phyloP scores from a whole-genome alignment of 2,329 filamentous ascomycete species.

The Diaporthe sp. region DNA sequence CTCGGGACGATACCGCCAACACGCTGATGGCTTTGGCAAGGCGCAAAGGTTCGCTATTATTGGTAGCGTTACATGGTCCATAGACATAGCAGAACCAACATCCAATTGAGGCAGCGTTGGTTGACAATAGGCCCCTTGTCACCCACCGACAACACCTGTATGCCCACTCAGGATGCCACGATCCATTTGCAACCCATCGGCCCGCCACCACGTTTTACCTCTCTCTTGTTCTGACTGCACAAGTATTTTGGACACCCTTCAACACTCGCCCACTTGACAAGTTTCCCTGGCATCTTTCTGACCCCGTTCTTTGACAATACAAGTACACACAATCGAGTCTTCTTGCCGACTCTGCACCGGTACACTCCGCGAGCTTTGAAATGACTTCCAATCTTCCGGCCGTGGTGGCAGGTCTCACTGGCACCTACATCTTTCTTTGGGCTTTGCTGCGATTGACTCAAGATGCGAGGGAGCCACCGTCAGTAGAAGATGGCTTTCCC shows the following conservation, averaged over 20 bases:
- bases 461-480: slow-evolving; percentile 19
- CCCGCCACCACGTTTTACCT: not conserved
- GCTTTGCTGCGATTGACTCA: slow-evolving; percentile 11
- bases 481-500: not conserved
- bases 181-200: not conserved
- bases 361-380: not conserved
- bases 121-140: too few relatives aligned
- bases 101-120: too few relatives aligned
- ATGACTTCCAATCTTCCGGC: not conserved
- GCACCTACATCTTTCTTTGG: not conserved
- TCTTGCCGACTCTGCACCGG: not conserved
- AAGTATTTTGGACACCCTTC: not conserved
- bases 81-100: not conserved
- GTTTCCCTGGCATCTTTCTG: not conserved
- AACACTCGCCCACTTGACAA: not conserved
- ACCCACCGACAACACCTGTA: not conserved
- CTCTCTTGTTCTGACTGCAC: not conserved
- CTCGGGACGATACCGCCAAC: not conserved
- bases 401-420: not conserved
- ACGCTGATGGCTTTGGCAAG: not conserved
- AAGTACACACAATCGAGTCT: too few relatives aligned
- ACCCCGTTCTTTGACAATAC: not conserved
- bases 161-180: not conserved
- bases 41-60: not conserved
- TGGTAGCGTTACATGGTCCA: not conserved